Evolutionary conservation across 2,329 filamentous ascomycete species (phyloP).

Genomic region (Trichoderma oligosporum): DNA sequence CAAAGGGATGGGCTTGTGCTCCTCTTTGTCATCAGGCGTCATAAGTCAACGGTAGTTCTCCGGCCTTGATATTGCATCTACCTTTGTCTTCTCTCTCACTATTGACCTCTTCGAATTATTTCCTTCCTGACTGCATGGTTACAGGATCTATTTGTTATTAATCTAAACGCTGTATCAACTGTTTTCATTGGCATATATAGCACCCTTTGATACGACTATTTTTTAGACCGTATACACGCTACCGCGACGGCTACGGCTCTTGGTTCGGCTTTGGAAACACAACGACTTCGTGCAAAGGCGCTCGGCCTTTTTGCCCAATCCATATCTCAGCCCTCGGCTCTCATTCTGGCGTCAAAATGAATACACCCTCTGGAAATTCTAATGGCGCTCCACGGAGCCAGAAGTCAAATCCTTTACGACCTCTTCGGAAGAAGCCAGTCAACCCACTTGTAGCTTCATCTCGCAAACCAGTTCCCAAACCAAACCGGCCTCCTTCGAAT

Average conservation of each 20-base stretch:
- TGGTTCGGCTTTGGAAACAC: background rate
- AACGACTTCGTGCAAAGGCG: conserved; percentile 4
- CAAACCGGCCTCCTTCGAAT: conserved; percentile 23
- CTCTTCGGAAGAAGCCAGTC: conserved; percentile 42
- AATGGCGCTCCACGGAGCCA: conserved; percentile 32
- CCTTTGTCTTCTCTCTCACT: background rate
- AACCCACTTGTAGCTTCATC: conserved; percentile 65
- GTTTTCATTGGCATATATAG: background rate
- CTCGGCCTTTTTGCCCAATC: background rate
- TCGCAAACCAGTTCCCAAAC: conserved; percentile 36
- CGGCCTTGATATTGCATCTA: background rate
- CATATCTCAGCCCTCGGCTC: background rate
- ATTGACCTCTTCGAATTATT: background rate
- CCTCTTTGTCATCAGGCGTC: conserved; percentile 19
- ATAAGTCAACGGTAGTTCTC: conserved; percentile 13
- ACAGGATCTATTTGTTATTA: background rate
- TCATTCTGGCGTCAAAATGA: conserved; percentile 38
- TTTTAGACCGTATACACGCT: background rate
- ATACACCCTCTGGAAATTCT: conserved; percentile 36
- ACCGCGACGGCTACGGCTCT: background rate
- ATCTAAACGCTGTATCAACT: background rate
- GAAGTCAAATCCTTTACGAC: conserved; percentile 38
- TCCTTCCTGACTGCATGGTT: background rate
- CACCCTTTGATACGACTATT: conserved; percentile 2
- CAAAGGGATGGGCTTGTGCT: too few relatives aligned